Evolutionary conservation across 352 stramenopile species (phyloP).

Genomic region (Globisporangium cystogenes): DNA sequence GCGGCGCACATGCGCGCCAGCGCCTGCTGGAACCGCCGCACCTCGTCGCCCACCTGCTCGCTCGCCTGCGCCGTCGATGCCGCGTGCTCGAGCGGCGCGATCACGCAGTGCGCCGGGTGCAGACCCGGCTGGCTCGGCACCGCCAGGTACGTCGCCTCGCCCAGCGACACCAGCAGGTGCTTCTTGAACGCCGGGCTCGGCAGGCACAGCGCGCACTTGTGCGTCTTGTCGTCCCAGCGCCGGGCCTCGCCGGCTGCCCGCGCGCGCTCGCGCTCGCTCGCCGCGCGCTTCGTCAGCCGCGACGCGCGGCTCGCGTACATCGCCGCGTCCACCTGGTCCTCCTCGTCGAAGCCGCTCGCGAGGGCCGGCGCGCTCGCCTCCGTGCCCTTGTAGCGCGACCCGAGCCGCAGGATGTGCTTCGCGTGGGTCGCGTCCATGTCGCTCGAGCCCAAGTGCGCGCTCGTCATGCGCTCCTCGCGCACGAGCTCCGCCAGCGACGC

Average conservation of each 20-base stretch:
- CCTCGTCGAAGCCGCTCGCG: conserved; percentile 78
- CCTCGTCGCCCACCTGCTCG: conserved; percentile 59
- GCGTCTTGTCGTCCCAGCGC: conserved; percentile 55
- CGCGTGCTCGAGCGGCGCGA: conserved; percentile 70
- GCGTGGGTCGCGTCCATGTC: conserved; percentile 71
- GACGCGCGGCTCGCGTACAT: conserved; percentile 43
- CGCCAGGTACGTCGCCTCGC: conserved; percentile 68
- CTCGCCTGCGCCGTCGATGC: conserved; percentile 48
- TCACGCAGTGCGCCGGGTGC: conserved; percentile 62
- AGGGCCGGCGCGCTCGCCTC: conserved; percentile 58
- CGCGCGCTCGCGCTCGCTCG: conserved; percentile 42
- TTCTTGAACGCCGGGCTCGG: conserved; percentile 73
- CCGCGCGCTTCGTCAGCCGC: conserved; percentile 55
- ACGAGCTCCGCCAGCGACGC: conserved; percentile 72
- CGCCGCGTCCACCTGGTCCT: conserved; percentile 67
- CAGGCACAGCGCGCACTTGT: conserved; percentile 69
- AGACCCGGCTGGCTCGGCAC: conserved; percentile 51
- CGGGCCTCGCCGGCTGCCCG: conserved; percentile 54
- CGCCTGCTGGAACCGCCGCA: conserved; percentile 59
- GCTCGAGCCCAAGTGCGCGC: conserved; percentile 30
- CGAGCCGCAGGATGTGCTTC: conserved; percentile 70
- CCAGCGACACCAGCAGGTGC: conserved; percentile 74
- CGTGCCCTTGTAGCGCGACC: conserved; percentile 63
- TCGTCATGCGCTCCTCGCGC: conserved; percentile 63
- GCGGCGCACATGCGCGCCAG: conserved; percentile 50